phyloP scores from a whole-genome alignment of 2,329 filamentous ascomycete genomes.

The Xylariales sp. region DNA sequence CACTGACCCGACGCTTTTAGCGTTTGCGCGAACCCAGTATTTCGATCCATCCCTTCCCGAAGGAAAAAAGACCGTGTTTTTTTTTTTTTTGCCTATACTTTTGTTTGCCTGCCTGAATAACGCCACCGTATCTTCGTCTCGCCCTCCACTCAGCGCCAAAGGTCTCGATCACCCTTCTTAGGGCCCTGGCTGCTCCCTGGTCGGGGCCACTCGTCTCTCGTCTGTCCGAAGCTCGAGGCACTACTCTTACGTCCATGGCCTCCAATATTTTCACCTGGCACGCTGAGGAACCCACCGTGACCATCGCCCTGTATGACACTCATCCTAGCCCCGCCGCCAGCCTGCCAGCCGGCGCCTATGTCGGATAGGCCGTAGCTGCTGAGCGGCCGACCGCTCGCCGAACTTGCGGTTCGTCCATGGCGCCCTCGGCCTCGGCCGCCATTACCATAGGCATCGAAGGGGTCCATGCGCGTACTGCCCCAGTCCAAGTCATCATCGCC shows the following conservation, averaged over 20 bases:
- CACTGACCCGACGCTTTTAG: not conserved
- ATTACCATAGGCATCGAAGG: constrained; percentile 43
- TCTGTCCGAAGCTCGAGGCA: constrained; percentile 36
- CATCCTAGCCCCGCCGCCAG: constrained; percentile 61
- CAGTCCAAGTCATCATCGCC: constrained; percentile 68
- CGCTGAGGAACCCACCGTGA: constrained; percentile 63
- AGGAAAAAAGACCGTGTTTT: too few relatives aligned
- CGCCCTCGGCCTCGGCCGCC: constrained; percentile 37
- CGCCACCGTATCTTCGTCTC: not conserved
- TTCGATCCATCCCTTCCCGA: not conserved
- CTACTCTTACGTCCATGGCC: constrained; percentile 42
- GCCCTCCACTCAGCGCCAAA: constrained; percentile 54
- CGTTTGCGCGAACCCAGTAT: not conserved
- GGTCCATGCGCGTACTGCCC: constrained; percentile 66
- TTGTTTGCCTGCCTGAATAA: not conserved
- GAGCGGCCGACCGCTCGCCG: constrained; percentile 56
- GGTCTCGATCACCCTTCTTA: constrained; percentile 54
- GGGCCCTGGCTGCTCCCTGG: constrained; percentile 58
- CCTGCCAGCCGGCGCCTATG: constrained; percentile 62
- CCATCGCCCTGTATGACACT: constrained; percentile 65
- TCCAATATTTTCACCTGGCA: constrained; percentile 54
- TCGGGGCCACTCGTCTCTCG: constrained; percentile 56
- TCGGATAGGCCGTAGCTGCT: constrained; percentile 71
- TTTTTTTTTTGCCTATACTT: not conserved
- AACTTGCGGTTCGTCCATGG: constrained; percentile 48